Evolutionary conservation across 805 yeast genomes (phyloP), one percentile per base, ranked within the genome.

Genomic region (Saturnispora silvae): DNA sequence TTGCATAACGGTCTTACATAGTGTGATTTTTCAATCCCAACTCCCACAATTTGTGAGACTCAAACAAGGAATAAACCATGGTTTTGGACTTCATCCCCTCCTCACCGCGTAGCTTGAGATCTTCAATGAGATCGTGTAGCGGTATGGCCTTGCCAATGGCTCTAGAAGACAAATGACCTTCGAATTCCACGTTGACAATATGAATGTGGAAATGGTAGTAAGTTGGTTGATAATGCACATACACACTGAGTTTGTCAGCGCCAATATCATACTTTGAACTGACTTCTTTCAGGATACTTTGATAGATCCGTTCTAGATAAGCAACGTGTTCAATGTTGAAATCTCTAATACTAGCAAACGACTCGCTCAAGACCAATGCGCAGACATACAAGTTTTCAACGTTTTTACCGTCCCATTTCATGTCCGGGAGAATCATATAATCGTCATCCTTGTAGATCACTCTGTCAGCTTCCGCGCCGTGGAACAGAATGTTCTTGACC

Each of bases 121-220:
- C 77, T 24, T 82, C 94, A 38, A 92, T 78, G 1, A 86, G 70
- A 42, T 83, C 94, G 40, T 83, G 94, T 31, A 92, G 57, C 20
- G 86, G 59, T 16, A 84, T 65, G 1, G 96, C 95, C 49, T 81
- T 81, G 2, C 97, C 97, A 2, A 69, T 71, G 5, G 73, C 58
- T 49, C 82, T 68, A 33, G 94, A 75, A 45, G 70, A 68, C 32
- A 85, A 76, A 38, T 79, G 49, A 1, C 92, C 83, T 2, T 73
- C 74, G 47, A 82, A 82, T 15, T 59, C 65, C 5, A 81, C 65
- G 49, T 82, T 80, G 15, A 85, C 95, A 14, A 84, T 78, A 55
- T 92, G 98, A 14, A 92, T 70, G 54, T 92, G 98, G 64, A 92
- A 80, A 52, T 92, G 97, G 53, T 92, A 92, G 56, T 89, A 92